phyloP scores from a whole-genome alignment of 2,329 filamentous ascomycete species.

The Penicillium sp. region DNA sequence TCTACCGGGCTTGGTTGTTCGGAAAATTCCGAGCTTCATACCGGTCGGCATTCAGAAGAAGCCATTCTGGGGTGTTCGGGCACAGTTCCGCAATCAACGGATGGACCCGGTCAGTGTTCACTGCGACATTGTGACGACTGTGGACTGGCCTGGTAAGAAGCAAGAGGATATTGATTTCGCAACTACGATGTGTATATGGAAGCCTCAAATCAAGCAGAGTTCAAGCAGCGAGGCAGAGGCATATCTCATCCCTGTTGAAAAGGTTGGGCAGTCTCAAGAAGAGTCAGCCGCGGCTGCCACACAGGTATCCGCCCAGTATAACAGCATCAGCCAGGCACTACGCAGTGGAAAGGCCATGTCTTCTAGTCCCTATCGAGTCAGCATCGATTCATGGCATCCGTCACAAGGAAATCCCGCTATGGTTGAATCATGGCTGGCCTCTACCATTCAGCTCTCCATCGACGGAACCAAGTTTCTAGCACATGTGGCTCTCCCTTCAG shows the following conservation, averaged over 20 bases:
- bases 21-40: background rate
- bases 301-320: constrained; percentile 19
- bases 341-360: constrained; percentile 2
- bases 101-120: constrained; percentile 33
- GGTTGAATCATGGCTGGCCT: constrained; percentile 8
- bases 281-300: constrained; percentile 9
- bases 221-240: too few species aligned
- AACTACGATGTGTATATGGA: constrained; percentile 18
- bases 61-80: constrained; percentile 23
- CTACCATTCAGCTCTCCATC: constrained; percentile 17
- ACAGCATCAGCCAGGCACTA: constrained; percentile 19
- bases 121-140: constrained; percentile 23
- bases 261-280: too few species aligned
- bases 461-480: constrained; percentile 21
- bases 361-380: constrained; percentile 1
- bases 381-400: constrained; percentile 12
- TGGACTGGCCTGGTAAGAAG: constrained; percentile 5
- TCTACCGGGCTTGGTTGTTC: constrained; percentile 14
- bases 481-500: constrained; percentile 15
- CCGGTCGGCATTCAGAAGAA: too few species aligned
- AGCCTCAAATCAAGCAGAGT: background rate
- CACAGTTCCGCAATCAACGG: constrained; percentile 33
- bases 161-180: background rate
- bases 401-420: constrained; percentile 7
- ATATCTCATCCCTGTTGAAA: background rate